Evolutionary conservation across 139 green algal genomes (phyloP).

Genomic region (Axilococcus clingmanii): DNA sequence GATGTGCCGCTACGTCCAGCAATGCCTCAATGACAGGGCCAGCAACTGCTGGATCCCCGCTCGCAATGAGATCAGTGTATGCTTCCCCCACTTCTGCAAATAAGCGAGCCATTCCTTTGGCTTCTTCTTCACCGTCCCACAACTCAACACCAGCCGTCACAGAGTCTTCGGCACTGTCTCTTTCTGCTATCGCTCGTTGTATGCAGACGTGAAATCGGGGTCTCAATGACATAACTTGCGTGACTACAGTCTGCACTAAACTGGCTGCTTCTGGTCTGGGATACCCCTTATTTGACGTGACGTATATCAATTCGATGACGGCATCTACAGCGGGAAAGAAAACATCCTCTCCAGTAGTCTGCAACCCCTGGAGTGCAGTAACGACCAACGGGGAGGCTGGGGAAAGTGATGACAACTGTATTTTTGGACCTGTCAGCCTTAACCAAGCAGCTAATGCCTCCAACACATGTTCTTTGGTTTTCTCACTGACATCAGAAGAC

Average conservation of each 20-base stretch:
- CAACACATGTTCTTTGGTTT: constrained; percentile 28
- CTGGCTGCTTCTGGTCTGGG: constrained; percentile 42
- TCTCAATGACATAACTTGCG: constrained; percentile 65
- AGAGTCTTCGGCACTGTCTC: not conserved
- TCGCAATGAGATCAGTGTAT: constrained; percentile 64
- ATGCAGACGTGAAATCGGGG: constrained; percentile 51
- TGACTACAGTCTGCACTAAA: constrained; percentile 63
- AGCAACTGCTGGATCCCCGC: constrained; percentile 14
- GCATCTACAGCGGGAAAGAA: constrained; percentile 77
- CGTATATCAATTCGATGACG: constrained; percentile 40
- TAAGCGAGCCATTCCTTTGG: constrained; percentile 83
- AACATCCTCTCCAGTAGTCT: constrained; percentile 18
- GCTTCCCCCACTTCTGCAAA: constrained; percentile 89
- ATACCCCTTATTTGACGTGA: constrained; percentile 12
- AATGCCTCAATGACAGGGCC: constrained; percentile 74
- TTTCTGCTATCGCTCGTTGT: constrained; percentile 25
- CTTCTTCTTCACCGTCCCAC: constrained; percentile 74
- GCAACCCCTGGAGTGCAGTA: constrained; percentile 55
- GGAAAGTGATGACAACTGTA: not conserved
- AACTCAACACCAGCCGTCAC: constrained; percentile 17
- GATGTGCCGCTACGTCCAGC: constrained; percentile 72
- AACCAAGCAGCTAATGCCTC: constrained; percentile 75
- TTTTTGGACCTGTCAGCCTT: constrained; percentile 34
- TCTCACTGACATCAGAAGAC: not conserved
- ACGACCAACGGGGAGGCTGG: constrained; percentile 35